Base-by-base conservation (phyloP, 169 alveolate species). In the Babesia bigemina region DNA sequence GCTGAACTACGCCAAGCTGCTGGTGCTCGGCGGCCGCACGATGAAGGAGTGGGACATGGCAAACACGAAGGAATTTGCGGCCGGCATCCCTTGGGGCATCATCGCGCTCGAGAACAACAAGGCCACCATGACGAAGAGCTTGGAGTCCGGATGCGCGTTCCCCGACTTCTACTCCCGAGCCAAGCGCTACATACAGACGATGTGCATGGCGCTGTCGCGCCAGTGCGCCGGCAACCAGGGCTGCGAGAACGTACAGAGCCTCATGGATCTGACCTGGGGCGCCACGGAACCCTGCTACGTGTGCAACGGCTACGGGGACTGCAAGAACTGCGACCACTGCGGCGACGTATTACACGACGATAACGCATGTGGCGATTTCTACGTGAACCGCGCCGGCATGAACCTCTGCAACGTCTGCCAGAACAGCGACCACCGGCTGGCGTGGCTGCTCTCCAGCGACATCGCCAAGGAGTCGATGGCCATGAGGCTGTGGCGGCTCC, bases 201-300 rank as follows among this genome's bases (percentile, higher is more conserved):
- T 53, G 21, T 42, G 74, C 22, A 73, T 83, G 81, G 66, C 49
- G 44, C 26, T 48, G 21, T 69, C 86, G 26, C 47, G 77, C 24
- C 55, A 67, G 50, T 53, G 22, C 33, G 70, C 56, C 11, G 90
- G 90, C 52, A 59, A 42, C 39, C 58, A 70, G 56, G 90, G 76
- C 0, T 75, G 69, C 26, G 86, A 75, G 45, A 83, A 83, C 70
- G n/a, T 83, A 7, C 90, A 83, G 55, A 61, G 55, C 33, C 50
- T 83, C 16, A 29, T 83, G 66, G 90, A 83, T 33, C 58, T 83
- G 21, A 74, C 90, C 57, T 83, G 90, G 90, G 90, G 90, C 11
- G 48, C 75, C 16, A 83, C 72, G 0, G 90, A 83, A 45, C 42
- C 75, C 19, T 83, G 90, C 48, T 67, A 52, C 24, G 90, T 62